Conservation (phyloP, 352 stramenopile genomes). For the Globisporangium lucens region DNA sequence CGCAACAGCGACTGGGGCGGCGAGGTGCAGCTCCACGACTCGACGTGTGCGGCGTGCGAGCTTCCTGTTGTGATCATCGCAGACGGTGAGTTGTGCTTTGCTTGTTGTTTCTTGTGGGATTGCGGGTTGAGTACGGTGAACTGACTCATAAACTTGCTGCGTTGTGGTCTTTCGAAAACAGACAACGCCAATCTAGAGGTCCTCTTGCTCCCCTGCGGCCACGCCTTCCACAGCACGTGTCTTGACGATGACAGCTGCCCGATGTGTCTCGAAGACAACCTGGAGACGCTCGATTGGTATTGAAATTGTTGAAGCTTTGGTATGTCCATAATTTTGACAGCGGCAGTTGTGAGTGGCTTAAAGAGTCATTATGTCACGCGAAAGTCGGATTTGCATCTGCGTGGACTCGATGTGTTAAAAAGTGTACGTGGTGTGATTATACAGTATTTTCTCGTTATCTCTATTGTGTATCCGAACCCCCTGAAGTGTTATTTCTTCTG, state of each 20-base stretch:
- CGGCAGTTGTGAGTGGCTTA: background rate
- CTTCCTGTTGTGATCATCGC: conserved; percentile 80
- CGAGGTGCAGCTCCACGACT: conserved; percentile 84
- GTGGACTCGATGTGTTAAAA: background rate
- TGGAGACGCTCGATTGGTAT: conserved; percentile 43
- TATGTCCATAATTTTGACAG: conserved; percentile 13
- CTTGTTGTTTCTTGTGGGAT: conserved; percentile 6
- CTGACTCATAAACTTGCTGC: background rate
- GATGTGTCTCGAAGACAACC: conserved; percentile 59
- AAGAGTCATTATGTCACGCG: background rate
- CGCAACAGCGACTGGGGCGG: conserved; percentile 86
- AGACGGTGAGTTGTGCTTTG: conserved; percentile 41
- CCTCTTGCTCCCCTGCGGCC: conserved; percentile 69
- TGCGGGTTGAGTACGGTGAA: background rate
- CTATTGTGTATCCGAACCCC: background rate
- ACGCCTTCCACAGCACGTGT: conserved; percentile 73
- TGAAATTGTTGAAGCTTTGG: background rate
- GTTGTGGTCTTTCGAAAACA: conserved; percentile 18
- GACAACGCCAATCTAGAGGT: conserved; percentile 78
- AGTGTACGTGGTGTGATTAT: conserved; percentile 4
- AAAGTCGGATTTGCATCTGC: background rate
- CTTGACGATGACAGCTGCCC: conserved; percentile 60
- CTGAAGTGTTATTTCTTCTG: background rate
- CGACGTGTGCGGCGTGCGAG: conserved; percentile 64
- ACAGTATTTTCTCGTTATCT: background rate